These are phyloP conservation scores for Fomitopsis betulina DNA, from an alignment of 1,284 basidiomycete genomes.

Conservation along the genomic window DNA sequence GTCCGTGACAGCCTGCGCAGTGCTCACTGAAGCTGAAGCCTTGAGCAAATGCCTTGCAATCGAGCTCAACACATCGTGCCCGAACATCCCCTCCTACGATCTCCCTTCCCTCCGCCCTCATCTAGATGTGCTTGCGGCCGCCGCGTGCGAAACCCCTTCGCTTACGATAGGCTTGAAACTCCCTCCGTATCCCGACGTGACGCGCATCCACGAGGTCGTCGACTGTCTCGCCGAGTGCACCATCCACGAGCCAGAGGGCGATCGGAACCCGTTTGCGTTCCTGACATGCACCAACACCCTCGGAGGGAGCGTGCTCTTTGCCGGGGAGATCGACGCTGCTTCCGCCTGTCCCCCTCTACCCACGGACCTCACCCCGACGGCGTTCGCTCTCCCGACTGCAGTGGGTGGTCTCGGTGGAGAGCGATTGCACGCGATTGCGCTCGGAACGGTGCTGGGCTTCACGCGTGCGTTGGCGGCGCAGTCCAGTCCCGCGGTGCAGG, in stretches of 20 bases:
- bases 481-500: constrained; percentile 35
- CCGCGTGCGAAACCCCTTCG: constrained; percentile 42
- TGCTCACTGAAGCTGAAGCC: no score
- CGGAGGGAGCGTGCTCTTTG: constrained; percentile 61
- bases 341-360: neutral
- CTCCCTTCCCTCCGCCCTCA: constrained; percentile 41
- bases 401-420: constrained; percentile 75
- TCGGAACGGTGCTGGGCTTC: constrained; percentile 71
- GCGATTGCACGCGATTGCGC: constrained; percentile 64
- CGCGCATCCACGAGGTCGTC: constrained; percentile 58
- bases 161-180: constrained; percentile 75
- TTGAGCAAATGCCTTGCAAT: constrained; percentile 36
- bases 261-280: constrained; percentile 28
- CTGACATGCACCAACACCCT: constrained; percentile 77
- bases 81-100: constrained; percentile 71
- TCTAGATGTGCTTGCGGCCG: constrained; percentile 47
- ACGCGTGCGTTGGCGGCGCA: constrained; percentile 42
- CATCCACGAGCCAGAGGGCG: constrained; percentile 45
- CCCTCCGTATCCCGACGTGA: constrained; percentile 67
- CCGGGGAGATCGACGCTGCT: constrained; percentile 36
- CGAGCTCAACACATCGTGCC: constrained; percentile 79
- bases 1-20: constrained; percentile 44
- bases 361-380: constrained; percentile 6
- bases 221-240: constrained; percentile 34
- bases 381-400: constrained; percentile 55